Conservation (phyloP, 495 filamentous ascomycete species). For the Cercophora scortea region DNA sequence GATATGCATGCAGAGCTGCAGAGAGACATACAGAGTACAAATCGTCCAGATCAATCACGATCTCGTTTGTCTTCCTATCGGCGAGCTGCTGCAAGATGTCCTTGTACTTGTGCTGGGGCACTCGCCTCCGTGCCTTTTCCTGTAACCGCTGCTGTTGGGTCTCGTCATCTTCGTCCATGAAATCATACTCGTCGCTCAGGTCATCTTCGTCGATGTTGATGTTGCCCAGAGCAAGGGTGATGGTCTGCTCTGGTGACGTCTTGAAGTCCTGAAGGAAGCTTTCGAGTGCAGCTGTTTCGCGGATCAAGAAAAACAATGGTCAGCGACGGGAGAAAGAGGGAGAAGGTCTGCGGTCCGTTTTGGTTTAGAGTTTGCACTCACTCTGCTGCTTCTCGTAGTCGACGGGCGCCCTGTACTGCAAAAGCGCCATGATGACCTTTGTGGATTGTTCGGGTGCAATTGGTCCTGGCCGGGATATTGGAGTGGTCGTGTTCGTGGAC, state of each 20-base stretch:
- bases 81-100: slow-evolving; percentile 81
- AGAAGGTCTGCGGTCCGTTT: not conserved
- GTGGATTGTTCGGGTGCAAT: not conserved
- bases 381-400: slow-evolving; percentile 81
- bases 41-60: slow-evolving; percentile 87
- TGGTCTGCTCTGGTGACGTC: slow-evolving; percentile 63
- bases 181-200: slow-evolving; percentile 89
- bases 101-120: slow-evolving; percentile 81
- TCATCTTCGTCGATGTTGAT: slow-evolving; percentile 83
- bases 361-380: slow-evolving; percentile 25
- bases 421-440: slow-evolving; percentile 61
- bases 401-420: slow-evolving; percentile 64
- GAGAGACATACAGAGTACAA: slow-evolving; percentile 52
- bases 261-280: slow-evolving; percentile 87
- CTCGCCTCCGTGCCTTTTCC: slow-evolving; percentile 33
- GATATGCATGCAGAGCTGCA: too few species aligned
- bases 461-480: slow-evolving; percentile 1
- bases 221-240: slow-evolving; percentile 69
- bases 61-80: slow-evolving; percentile 63
- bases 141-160: slow-evolving; percentile 38
- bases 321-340: not conserved
- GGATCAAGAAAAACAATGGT: not conserved
- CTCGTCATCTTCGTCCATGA: slow-evolving; percentile 80
- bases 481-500: not conserved
- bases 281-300: slow-evolving; percentile 63